phyloP scores from a whole-genome alignment of 2,329 filamentous ascomycete species.

The Epichloe bromicola region DNA sequence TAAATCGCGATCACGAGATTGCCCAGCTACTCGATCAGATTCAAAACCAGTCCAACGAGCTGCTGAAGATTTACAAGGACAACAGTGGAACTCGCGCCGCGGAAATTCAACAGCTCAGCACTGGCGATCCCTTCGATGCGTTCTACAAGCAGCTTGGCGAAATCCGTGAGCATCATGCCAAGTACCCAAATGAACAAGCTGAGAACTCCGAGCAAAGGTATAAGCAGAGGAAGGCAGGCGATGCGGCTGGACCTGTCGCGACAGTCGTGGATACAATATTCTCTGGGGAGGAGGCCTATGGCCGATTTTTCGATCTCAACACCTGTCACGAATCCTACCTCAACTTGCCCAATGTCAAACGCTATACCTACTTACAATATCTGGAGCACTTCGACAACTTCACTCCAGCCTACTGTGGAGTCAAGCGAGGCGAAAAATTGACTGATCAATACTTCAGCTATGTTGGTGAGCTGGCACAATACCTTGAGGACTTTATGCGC shows the following conservation, averaged over 20 bases:
- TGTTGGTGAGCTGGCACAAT: constrained; percentile 63
- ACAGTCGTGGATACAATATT: constrained; percentile 81
- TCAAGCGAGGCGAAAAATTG: constrained; percentile 73
- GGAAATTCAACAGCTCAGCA: constrained; percentile 74
- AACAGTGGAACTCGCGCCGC: constrained; percentile 54
- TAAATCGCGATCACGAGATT: constrained; percentile 88
- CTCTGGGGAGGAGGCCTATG: constrained; percentile 88
- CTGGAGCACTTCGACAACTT: constrained; percentile 86
- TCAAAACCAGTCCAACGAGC: constrained; percentile 67
- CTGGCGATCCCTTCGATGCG: constrained; percentile 75
- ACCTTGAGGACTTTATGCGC: constrained; percentile 80
- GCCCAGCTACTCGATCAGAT: constrained; percentile 77
- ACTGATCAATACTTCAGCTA: constrained; percentile 91
- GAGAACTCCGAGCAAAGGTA: constrained; percentile 93
- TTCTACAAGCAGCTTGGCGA: constrained; percentile 77
- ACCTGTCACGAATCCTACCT: constrained; percentile 75
- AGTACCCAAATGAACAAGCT: constrained; percentile 87
- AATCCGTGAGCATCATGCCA: constrained; percentile 76
- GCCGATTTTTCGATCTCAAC: constrained; percentile 83
- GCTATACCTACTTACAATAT: constrained; percentile 83
- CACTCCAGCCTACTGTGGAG: constrained; percentile 53
- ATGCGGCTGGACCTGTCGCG: constrained; percentile 48
- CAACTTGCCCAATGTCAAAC: constrained; percentile 77
- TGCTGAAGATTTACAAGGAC: constrained; percentile 78
- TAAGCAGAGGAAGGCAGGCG: constrained; percentile 51